Base-by-base conservation (phyloP, 2,329 filamentous ascomycete genomes). In the Colletotrichum filicis region DNA sequence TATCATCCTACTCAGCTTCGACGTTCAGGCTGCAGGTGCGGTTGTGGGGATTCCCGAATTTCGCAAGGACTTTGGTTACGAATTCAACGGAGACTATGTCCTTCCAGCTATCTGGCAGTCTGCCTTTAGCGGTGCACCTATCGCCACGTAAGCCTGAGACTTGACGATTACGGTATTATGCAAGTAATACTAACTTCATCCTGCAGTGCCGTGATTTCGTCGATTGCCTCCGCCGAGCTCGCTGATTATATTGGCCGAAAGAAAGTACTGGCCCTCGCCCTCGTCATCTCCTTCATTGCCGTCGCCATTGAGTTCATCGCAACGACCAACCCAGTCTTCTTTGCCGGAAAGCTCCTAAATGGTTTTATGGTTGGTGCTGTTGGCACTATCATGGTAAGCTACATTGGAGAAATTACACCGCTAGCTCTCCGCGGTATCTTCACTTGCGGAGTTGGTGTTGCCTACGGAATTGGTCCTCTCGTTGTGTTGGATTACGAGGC, bases 21-120 rank as follows among this genome's bases (percentile, higher is more conserved):
- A 85, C 74, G 82, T 82, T 63, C 82, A 85, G 73, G 84, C 83
- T 24, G 76, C 80, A 5, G 82, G 83, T 5, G 82, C 78, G 60
- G 81, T 85, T n/a, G 80, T 86, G 37, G 81, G 83, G 24, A 83
- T 86, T 12, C 85, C 85, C 5, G 71, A 82, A 68, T 87, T 86
- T 74, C 79, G 84, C 60, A 80, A 85, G 70, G 84, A 86, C 73
- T 87, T 87, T 76, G 85, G 85, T 0, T 76, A 79, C 59, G 64
- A 75, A 7, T 83, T 79, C 56, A 79, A 80, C 1, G 81, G 79
- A 2, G 77, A 76, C 67, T 86, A 83, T 76, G 83, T 85, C 7
- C 77, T 86, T 7, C 76, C 81, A 14, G 81, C 83, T 5, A 79
- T 81, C 6, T 87, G 85, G 85, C 84, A 87, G 74, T 80, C 79